Conservation (phyloP, 2,329 filamentous ascomycete genomes). For the Pyricularia grisea region DNA sequence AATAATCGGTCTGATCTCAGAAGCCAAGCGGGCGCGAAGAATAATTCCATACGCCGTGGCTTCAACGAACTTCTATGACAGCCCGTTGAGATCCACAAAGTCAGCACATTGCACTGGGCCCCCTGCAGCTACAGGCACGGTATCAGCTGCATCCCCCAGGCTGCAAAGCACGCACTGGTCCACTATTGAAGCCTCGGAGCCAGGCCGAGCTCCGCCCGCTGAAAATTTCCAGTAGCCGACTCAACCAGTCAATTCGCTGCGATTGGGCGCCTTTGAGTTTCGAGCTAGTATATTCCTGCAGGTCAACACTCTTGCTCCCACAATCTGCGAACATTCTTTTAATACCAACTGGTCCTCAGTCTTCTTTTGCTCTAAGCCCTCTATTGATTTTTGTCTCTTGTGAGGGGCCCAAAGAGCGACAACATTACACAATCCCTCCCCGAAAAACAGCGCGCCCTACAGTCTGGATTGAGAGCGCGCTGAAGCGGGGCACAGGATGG, state of each 20-base stretch:
- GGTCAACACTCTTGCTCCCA: background rate
- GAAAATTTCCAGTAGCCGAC: background rate
- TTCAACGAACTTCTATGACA: background rate
- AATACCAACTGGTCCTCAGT: background rate
- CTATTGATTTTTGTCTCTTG: background rate
- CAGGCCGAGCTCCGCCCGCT: background rate
- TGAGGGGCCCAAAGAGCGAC: background rate
- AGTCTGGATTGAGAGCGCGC: background rate
- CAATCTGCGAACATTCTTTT: background rate
- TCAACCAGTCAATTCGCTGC: background rate
- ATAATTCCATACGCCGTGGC: background rate
- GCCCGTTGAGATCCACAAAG: background rate
- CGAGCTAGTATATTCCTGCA: background rate
- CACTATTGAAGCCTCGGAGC: background rate
- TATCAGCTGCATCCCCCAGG: background rate
- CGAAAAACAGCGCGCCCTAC: background rate
- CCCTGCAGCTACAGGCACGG: background rate
- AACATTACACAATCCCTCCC: background rate
- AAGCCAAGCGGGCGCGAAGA: background rate
- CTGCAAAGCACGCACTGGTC: background rate
- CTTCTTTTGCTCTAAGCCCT: background rate
- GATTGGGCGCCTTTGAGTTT: background rate
- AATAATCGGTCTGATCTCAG: background rate
- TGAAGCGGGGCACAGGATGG: conserved; percentile 12
- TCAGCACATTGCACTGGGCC: background rate